These are phyloP conservation scores for Globisporangium cylindrosporum DNA, from an alignment of 352 stramenopile genomes.

Conservation along the genomic window DNA sequence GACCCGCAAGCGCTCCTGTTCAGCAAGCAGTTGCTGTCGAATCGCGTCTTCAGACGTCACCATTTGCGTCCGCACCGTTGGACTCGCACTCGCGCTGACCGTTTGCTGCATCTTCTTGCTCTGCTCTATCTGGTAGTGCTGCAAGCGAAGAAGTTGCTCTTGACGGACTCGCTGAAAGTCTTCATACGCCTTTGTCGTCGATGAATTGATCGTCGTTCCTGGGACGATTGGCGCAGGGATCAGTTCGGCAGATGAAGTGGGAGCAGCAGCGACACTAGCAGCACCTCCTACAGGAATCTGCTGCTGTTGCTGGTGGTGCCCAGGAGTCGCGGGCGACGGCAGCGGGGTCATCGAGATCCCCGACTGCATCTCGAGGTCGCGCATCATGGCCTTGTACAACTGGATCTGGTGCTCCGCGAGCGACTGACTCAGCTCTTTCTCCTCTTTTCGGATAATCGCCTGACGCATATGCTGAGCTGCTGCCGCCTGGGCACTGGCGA, in stretches of 20 bases:
- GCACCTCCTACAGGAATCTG: constrained; percentile 27
- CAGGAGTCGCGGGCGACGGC: constrained; percentile 12
- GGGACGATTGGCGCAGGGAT: constrained; percentile 5
- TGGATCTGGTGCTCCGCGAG: constrained; percentile 24
- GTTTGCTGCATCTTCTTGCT: constrained; percentile 22
- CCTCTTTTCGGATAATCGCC: constrained; percentile 10
- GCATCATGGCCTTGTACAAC: constrained; percentile 37
- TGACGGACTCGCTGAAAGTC: constrained; percentile 46
- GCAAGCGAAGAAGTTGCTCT: constrained; percentile 48
- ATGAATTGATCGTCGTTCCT: neutral
- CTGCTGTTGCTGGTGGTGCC: constrained; percentile 1
- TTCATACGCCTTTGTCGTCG: constrained; percentile 18
- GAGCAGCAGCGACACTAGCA: constrained; percentile 17
- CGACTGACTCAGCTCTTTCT: constrained; percentile 18
- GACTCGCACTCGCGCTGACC: neutral
- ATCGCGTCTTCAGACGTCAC: constrained; percentile 32
- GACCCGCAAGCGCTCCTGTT: constrained; percentile 43
- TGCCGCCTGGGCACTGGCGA: neutral
- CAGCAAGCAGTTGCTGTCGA: constrained; percentile 38
- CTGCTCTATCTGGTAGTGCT: constrained; percentile 49
- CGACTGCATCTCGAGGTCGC: constrained; percentile 41
- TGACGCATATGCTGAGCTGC: constrained; percentile 10
- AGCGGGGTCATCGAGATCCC: constrained; percentile 11
- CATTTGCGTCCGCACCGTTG: constrained; percentile 14
- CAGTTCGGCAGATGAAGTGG: constrained; percentile 6